phyloP scores from a whole-genome alignment of 768 basidiomycete genomes.

The Trametes cubensis region DNA sequence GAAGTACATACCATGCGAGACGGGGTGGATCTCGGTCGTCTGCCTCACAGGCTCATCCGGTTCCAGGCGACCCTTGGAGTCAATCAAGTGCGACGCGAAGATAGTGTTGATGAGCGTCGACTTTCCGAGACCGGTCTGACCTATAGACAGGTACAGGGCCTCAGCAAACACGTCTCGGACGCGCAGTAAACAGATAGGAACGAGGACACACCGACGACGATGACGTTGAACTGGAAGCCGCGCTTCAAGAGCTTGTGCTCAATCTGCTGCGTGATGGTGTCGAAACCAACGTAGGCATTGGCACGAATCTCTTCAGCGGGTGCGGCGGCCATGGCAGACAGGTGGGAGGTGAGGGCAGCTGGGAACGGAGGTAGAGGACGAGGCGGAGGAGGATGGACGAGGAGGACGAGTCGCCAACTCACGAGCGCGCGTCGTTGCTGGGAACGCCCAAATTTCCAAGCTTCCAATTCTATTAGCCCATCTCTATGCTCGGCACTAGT shows the following conservation, averaged over 20 bases:
- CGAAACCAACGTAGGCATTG: constrained; percentile 94
- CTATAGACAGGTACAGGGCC: constrained; percentile 42
- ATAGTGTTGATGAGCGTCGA: constrained; percentile 99
- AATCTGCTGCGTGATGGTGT: constrained; percentile 95
- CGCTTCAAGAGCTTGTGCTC: constrained; percentile 99
- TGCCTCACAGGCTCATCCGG: constrained; percentile 89
- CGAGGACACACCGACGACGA: constrained; percentile 78
- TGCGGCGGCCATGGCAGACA: constrained; percentile 39
- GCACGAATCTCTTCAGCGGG: constrained; percentile 81
- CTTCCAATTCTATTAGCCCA: not conserved
- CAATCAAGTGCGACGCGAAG: constrained; percentile 97
- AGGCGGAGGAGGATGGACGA: constrained; percentile 17
- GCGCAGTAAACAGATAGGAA: not conserved
- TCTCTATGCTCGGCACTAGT: constrained; percentile 8
- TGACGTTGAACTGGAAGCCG: constrained; percentile 99
- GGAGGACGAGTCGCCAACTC: constrained; percentile 21
- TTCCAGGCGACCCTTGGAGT: constrained; percentile 92
- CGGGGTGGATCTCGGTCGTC: constrained; percentile 96
- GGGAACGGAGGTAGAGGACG: constrained; percentile 1
- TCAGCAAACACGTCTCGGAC: constrained; percentile 1
- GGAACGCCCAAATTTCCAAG: constrained; percentile 20
- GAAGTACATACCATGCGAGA: constrained; percentile 73
- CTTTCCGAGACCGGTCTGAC: constrained; percentile 97
- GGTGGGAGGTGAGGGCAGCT: not conserved
- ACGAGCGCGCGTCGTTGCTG: constrained; percentile 18